Evolutionary conservation across 441 rosid species (phyloP), one percentile per base, ranked within the genome.

Genomic region (Flueggea neowawraea): DNA sequence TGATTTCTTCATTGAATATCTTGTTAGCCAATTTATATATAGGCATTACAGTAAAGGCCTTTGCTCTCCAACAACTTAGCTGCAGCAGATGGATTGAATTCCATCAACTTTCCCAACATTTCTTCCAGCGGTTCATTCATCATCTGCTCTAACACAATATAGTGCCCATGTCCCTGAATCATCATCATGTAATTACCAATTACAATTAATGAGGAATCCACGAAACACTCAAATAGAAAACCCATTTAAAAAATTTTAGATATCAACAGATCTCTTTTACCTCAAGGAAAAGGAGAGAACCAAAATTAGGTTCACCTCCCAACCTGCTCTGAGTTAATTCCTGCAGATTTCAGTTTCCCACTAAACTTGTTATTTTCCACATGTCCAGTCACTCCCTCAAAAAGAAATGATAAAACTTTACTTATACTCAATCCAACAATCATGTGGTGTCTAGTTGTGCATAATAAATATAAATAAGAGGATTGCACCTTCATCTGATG

Each of bases 101-200:
- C 68, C 28, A 81, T 70, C 53, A 80, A 54, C 57, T 77, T 77
- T 54, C 69, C 86, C 64, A 83, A 65, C 64, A 76, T 72, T 57
- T 80, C 86, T 75, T 85, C 95, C 53, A 85, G 73, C 16, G 89
- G 73, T 58, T 76, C 82, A 2, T 72, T 76, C 68, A 64, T 67
- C 50, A 47, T 74, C 71, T 78, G 75, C 28, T 65, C 89, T 12
- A 70, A 73, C 70, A 78, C 64, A 54, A 70, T 51, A 57, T 73
- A 77, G 72, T 81, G 84, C 43, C 84, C 84, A 56, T 74, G 68
- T 66, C 87, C 90, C 91, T 84, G 76, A 73, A 64, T 36, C 41
- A 36, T 36, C 41, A 8, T 36, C 9, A 36, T 5, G 41, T 36
- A 36, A 36, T 0, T 0, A 22, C 28, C 28, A 22, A 22, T 22